phyloP scores from a whole-genome alignment of 257 asterid genomes.

The Solanum appendiculatum region DNA sequence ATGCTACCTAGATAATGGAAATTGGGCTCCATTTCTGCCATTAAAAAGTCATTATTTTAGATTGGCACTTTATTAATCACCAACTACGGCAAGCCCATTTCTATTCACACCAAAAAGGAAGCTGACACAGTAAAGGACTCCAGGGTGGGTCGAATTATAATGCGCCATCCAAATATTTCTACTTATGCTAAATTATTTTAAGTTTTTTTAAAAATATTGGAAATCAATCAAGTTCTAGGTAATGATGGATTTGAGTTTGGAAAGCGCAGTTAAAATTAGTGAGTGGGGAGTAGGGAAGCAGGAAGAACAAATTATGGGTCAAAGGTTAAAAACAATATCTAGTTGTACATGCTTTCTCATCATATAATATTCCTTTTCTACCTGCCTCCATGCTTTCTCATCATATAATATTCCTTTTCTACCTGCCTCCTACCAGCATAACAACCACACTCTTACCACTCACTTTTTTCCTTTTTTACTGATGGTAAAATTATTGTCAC shows the following conservation, averaged over 20 bases:
- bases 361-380: background rate
- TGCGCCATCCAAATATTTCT: background rate
- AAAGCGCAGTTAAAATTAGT: background rate
- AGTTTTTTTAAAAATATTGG: background rate
- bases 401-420: background rate
- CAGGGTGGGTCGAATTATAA: background rate
- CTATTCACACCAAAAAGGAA: background rate
- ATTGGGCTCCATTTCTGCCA: constrained; percentile 3
- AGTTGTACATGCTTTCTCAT: constrained; percentile 1
- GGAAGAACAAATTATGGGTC: constrained; percentile 4
- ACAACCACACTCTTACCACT: background rate
- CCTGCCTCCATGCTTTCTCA: background rate
- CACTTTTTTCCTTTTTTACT: background rate
- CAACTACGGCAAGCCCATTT: background rate
- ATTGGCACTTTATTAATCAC: background rate
- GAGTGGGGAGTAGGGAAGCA: background rate
- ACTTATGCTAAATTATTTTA: background rate
- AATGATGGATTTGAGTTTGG: background rate
- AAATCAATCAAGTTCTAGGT: background rate
- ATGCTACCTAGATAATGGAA: background rate
- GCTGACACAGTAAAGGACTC: background rate
- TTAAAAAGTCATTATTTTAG: background rate
- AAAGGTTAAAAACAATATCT: background rate
- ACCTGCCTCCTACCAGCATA: constrained; percentile 1
- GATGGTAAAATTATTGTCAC: background rate